A percentile compares a stretch with the other conserved stretches of the same genome.
phyloP scores from a whole-genome alignment of 495 filamentous ascomycete species.

The Friedmanniomyces endolithicus region DNA sequence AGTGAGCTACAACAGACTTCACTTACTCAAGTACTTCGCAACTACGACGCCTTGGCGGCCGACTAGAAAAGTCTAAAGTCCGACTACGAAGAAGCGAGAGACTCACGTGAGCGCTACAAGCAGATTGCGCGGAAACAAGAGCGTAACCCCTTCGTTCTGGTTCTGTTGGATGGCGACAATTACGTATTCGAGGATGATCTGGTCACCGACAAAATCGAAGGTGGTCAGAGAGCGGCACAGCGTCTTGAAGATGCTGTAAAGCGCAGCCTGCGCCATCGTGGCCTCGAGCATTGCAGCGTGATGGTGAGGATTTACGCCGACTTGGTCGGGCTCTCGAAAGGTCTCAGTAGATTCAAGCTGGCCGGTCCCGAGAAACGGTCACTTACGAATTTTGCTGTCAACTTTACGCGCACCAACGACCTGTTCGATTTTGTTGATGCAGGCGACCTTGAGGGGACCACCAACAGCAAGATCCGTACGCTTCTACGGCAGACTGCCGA shows the following conservation, averaged over 20 bases:
- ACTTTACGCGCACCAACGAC: conserved; percentile 47
- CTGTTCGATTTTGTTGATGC: conserved; percentile 52
- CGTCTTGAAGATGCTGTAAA: conserved; percentile 40
- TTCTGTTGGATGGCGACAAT: conserved; percentile 50
- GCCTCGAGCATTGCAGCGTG: conserved; percentile 41
- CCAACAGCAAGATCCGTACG: conserved; percentile 50
- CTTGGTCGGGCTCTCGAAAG: conserved; percentile 41
- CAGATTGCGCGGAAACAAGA: conserved; percentile 40
- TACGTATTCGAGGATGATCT: conserved; percentile 50
- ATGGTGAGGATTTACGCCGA: conserved; percentile 53
- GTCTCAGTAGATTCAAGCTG: conserved; percentile 37
- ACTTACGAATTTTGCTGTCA: conserved; percentile 38
- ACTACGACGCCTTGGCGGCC: conserved; percentile 32
- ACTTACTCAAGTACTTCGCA: conserved; percentile 14
- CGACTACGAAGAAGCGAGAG: conserved; percentile 46
- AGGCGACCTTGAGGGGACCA: conserved; percentile 48
- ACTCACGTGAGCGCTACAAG: conserved; percentile 42
- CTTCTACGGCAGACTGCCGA: conserved; percentile 46
- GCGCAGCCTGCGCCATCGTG: conserved; percentile 29
- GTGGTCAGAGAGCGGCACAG: conserved; percentile 45
- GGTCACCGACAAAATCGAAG: conserved; percentile 40
- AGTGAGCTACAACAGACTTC: conserved; percentile 9
- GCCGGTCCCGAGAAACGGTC: conserved; percentile 41
- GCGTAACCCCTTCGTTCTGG: conserved; percentile 47
- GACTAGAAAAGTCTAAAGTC: conserved; percentile 43